Evolutionary conservation across 2,329 filamentous ascomycete genomes (phyloP).

Genomic region (Fusarium avenaceum): DNA sequence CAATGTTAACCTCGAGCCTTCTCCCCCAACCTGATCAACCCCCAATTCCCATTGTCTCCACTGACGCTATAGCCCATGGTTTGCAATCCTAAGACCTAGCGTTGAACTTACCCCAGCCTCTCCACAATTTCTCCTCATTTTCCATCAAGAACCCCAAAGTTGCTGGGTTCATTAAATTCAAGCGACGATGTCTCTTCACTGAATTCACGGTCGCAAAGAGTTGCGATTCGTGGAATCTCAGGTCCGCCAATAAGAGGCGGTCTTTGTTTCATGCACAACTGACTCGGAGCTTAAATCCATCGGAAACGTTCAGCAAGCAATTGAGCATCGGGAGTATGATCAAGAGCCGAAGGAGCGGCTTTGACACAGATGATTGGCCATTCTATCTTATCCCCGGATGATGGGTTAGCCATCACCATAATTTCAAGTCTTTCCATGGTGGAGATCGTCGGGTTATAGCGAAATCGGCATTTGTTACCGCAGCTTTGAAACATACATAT

Average conservation of each 20-base stretch:
- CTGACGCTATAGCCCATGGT: constrained; percentile 4
- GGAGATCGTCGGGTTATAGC: not conserved
- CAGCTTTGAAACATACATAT: not conserved
- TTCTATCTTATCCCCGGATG: not conserved
- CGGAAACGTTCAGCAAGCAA: not conserved
- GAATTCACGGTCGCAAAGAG: not conserved
- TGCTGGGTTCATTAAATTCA: not conserved
- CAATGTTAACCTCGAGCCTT: not conserved
- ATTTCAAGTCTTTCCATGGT: not conserved
- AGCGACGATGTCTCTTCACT: not conserved
- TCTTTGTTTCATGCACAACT: not conserved
- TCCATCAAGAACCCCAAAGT: constrained; percentile 2
- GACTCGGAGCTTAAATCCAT: not conserved
- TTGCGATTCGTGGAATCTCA: not conserved
- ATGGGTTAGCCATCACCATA: not conserved
- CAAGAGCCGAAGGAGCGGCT: constrained; percentile 6
- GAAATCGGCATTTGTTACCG: not conserved
- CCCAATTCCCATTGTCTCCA: constrained; percentile 10
- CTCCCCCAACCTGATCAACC: constrained; percentile 12
- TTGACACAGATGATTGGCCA: not conserved
- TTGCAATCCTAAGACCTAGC: not conserved
- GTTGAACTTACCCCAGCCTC: constrained; percentile 22
- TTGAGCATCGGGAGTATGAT: constrained; percentile 17
- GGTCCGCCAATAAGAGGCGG: constrained; percentile 3
- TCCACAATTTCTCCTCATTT: constrained; percentile 29